Conservation (phyloP, 805 yeast species). For the Ogataea chonburiensis region DNA sequence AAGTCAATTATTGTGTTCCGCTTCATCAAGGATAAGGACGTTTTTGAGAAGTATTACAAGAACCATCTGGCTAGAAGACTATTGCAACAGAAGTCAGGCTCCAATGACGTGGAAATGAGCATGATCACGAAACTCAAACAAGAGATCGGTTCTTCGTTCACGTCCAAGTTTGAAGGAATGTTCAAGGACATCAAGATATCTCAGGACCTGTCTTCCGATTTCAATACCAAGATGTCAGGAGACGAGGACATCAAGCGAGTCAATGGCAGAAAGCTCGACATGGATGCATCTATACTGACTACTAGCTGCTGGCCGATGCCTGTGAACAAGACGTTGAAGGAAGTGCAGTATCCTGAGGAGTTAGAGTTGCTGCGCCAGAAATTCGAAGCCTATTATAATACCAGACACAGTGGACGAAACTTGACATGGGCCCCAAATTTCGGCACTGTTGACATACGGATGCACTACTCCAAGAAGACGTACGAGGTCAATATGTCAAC, state of each 20-base stretch:
- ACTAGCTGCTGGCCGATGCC: slow-evolving; percentile 69
- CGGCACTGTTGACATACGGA: slow-evolving; percentile 78
- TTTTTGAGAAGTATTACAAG: slow-evolving; percentile 81
- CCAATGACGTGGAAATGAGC: slow-evolving; percentile 64
- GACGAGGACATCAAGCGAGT: slow-evolving; percentile 18
- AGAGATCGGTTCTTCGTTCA: slow-evolving; percentile 77
- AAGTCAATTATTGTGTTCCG: slow-evolving; percentile 62
- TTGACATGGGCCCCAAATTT: slow-evolving; percentile 79
- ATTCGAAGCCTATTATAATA: slow-evolving; percentile 52
- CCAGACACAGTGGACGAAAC: slow-evolving; percentile 55
- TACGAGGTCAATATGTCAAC: slow-evolving; percentile 83
- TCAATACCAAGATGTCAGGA: slow-evolving; percentile 26
- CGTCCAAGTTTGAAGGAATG: slow-evolving; percentile 84
- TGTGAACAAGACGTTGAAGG: slow-evolving; percentile 34
- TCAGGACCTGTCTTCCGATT: slow-evolving; percentile 44
- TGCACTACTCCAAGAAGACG: slow-evolving; percentile 62
- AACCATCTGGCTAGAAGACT: slow-evolving; percentile 83
- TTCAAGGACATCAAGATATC: slow-evolving; percentile 72
- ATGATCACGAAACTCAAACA: slow-evolving; percentile 66
- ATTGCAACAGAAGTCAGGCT: slow-evolving; percentile 43
- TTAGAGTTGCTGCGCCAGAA: slow-evolving; percentile 41
- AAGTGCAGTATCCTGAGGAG: slow-evolving; percentile 42
- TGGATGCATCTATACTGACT: slow-evolving; percentile 56
- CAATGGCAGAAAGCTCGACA: slow-evolving; percentile 37
- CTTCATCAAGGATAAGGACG: slow-evolving; percentile 76